Conservation (phyloP, 257 asterid genomes). For the Solanum boliviense region DNA sequence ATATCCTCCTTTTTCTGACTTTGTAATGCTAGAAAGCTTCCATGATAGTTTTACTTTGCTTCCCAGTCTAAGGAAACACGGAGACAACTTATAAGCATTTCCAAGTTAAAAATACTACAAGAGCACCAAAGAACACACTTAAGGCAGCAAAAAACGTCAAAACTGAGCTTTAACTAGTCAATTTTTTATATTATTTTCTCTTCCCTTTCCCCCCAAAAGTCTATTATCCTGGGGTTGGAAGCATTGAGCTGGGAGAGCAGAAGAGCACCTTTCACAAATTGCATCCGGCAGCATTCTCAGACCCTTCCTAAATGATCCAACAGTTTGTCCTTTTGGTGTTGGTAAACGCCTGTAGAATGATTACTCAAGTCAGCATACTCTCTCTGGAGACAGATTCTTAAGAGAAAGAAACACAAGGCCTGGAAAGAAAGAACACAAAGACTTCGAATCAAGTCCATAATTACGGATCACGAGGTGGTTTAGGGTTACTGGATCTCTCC, state of each 20-base stretch:
- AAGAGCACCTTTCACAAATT: conserved; percentile 54
- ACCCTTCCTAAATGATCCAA: conserved; percentile 89
- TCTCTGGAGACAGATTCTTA: conserved; percentile 4
- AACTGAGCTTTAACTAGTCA: background rate
- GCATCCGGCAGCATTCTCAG: conserved; percentile 71
- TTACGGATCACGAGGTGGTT: conserved; percentile 84
- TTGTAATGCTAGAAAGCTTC: conserved; percentile 59
- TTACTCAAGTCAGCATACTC: conserved; percentile 3
- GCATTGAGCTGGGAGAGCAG: background rate
- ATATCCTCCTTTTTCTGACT: conserved; percentile 52
- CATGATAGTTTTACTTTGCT: conserved; percentile 76
- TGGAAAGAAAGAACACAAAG: conserved; percentile 4
- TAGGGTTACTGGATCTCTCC: conserved; percentile 46
- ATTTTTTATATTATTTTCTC: background rate
- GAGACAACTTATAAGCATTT: conserved; percentile 3
- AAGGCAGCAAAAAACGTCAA: background rate
- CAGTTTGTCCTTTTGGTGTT: conserved; percentile 92
- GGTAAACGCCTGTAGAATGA: conserved; percentile 70
- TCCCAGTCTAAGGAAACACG: conserved; percentile 52
- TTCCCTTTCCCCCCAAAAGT: background rate
- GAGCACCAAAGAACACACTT: background rate
- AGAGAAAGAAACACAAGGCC: conserved; percentile 5
- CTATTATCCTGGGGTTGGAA: background rate
- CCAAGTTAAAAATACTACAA: background rate
- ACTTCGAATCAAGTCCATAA: conserved; percentile 1